Evolutionary conservation across 805 yeast species (phyloP), one percentile per base, ranked within the genome.

Genomic region (Candida succiphila): DNA sequence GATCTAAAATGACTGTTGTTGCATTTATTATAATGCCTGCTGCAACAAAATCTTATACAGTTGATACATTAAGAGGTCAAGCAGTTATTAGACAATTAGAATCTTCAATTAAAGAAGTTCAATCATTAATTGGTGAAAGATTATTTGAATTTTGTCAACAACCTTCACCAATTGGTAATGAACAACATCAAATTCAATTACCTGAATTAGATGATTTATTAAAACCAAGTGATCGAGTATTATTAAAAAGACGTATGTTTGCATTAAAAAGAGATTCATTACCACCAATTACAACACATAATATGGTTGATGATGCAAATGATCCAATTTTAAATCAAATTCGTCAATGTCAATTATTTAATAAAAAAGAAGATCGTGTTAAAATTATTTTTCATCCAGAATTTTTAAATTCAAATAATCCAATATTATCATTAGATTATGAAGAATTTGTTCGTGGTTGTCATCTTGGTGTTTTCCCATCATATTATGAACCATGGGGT

Each of bases 1-100:
- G 85, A 27, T 82, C 95, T 5, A 84, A 81, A 47, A 82, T 79
- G 68, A 89, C 97, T 0, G 92, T 89, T 16, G 96, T 89, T 29
- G 97, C 97, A 9, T 89, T 89, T 53, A 86, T 89, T 50, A 89
- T 89, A 58, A 92, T 92, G 97, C 98, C 98, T 3, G 97, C 96
- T 14, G 75, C 78, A 33, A 88, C 94, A 36, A 79, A 83, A 48
- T 88, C 96, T 0, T 89, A 86, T 59, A 92, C 97, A 2, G 94
- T 87, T 22, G 97, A 89, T 55, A 92, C 97, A 5, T 70, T 89
- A 47, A 84, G 81, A 61, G 95, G 96, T 29, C 98, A 92, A 61
- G 96, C 97, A 2, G 96, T 88, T 30, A 81, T 88, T 44, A 81
- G 81, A 54, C 94, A 95, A 35, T 70, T 89, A 47, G 96, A 88